Evolutionary conservation across 1,284 basidiomycete species (phyloP), one percentile per base, ranked within the genome.

Genomic region (Malassezia brasiliensis): DNA sequence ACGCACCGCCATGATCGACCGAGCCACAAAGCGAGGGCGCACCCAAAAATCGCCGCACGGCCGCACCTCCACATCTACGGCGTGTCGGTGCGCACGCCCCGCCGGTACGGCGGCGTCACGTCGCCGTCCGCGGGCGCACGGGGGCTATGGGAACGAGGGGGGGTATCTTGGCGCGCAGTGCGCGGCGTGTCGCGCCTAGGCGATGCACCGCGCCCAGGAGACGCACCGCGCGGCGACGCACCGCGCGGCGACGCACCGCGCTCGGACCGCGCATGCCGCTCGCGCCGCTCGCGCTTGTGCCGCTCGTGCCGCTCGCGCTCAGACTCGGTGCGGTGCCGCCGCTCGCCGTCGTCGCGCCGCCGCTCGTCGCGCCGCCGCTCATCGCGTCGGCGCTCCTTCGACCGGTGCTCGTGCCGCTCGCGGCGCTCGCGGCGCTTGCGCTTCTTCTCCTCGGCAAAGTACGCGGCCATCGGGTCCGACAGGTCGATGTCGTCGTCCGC

Each of bases 401-500:
- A 22, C 5, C 28, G 42, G 37, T 31, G 32, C 20, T 38, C 37
- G 28, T n/a, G 47, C 9, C 38, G 25, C 17, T 49, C 35, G 20
- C 19, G 35, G 15, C 22, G 2, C 37, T 41, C 37, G 31, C 20
- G 37, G 19, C 19, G 37, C 35, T 17, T 12, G 32, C 39, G 37
- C 20, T 50, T 50, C n/a, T 35, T 35, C 15, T 48, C 20, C 35
- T 55, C 49, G 10, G 55, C 50, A 25, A 78, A 65, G 75, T 89
- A 96, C 58, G 88, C 88, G 17, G 86, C 83, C 94, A 99, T 98
- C 0, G 94, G 94, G 76, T 99, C 94, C 70, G 96, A 90, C 5
- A 88, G 86, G 75, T 96, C 91, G 54, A 91, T 81, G 28, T 62
- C 50, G 22, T 49, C 53, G 14, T 57, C 34, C 19, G 36, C 34